Evolutionary conservation across 768 basidiomycete genomes (phyloP).

Genomic region (Trametes gibbosa): DNA sequence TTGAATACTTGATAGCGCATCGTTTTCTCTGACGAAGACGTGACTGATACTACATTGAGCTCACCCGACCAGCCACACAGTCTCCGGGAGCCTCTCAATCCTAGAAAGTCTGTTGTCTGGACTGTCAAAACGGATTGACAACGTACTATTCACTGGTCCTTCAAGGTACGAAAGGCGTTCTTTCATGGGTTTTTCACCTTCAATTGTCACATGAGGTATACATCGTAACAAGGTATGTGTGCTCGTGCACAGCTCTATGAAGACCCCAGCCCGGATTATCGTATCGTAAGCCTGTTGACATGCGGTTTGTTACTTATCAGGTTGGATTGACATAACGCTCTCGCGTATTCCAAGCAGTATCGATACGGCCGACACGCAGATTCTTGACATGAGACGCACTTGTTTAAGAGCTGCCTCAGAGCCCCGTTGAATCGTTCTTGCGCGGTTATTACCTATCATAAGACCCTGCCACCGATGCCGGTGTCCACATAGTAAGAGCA

Average conservation of each 20-base stretch:
- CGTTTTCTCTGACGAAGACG: no score
- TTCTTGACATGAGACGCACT: background rate
- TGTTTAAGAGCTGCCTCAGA: background rate
- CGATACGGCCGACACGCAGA: background rate
- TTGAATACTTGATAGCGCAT: no score
- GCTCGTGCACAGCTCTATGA: no score
- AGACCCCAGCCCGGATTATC: background rate
- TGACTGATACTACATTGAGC: no score
- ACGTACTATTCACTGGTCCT: no score
- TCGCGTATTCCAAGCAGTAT: background rate
- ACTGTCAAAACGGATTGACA: background rate
- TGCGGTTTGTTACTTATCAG: background rate
- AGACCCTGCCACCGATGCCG: background rate
- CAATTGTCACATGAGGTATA: background rate
- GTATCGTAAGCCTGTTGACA: background rate
- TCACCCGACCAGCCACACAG: background rate
- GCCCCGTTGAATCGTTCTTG: background rate
- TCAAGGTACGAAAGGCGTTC: background rate
- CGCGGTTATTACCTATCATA: background rate
- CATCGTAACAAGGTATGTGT: background rate
- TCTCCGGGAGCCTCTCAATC: background rate
- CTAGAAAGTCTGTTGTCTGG: background rate
- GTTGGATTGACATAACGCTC: background rate
- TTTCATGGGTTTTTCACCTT: background rate
- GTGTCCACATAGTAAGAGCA: background rate